These are phyloP conservation scores for Phytophthora fragariaefolia DNA, from an alignment of 352 stramenopile genomes.

Conservation along the genomic window DNA sequence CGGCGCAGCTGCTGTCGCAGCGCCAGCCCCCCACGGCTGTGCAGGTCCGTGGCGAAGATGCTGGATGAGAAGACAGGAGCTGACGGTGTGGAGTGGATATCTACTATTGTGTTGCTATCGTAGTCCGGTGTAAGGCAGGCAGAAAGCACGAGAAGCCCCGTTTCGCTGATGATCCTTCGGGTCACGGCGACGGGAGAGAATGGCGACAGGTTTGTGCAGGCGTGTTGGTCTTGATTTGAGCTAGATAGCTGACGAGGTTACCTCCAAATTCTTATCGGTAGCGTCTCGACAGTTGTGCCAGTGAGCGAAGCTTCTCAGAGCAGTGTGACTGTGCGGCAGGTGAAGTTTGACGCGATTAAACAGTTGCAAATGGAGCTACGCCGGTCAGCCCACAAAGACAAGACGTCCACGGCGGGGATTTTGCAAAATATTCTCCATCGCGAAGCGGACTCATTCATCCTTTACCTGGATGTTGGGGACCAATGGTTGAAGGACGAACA, in stretches of 20 bases:
- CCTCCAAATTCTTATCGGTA: constrained; percentile 14
- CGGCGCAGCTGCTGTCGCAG: constrained; percentile 37
- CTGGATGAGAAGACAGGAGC: not conserved
- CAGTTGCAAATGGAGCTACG: constrained; percentile 50
- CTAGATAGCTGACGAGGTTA: not conserved
- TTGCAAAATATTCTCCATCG: constrained; percentile 26
- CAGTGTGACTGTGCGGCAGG: constrained; percentile 48
- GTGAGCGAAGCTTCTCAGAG: constrained; percentile 45
- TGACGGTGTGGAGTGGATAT: constrained; percentile 11
- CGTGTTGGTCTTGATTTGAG: not conserved
- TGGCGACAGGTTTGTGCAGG: constrained; percentile 37
- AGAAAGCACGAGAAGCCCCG: constrained; percentile 13
- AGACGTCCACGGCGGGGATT: constrained; percentile 5
- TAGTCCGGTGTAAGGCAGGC: constrained; percentile 23
- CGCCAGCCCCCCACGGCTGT: constrained; percentile 20
- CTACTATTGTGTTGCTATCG: constrained; percentile 8
- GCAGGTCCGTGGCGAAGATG: constrained; percentile 42
- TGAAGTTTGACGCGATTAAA: constrained; percentile 68
- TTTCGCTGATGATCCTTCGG: constrained; percentile 44
- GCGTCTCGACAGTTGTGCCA: constrained; percentile 47
- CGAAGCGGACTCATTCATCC: constrained; percentile 58
- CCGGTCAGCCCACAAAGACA: constrained; percentile 5
- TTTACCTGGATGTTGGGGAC: constrained; percentile 43
- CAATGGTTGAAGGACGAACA: constrained; percentile 70
- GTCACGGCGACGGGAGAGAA: constrained; percentile 39